phyloP scores from a whole-genome alignment of 768 basidiomycete species.

The Kwoniella pini region DNA sequence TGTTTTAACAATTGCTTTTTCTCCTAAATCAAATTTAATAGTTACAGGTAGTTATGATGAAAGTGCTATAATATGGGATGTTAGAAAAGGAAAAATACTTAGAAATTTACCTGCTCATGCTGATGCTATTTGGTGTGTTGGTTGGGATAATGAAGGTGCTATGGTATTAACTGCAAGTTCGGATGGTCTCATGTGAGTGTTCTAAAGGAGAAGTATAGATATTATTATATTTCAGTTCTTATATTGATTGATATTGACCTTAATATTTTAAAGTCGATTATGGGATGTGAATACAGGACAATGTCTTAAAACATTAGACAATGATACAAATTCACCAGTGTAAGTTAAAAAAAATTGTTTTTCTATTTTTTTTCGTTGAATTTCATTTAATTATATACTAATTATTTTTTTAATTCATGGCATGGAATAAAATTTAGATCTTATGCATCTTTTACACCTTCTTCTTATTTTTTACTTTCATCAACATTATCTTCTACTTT shows the following conservation, averaged over 20 bases:
- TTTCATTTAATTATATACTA: not conserved
- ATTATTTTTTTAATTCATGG: too few relatives aligned
- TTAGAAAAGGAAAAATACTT: constrained; percentile 79
- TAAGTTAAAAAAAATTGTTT: too few relatives aligned
- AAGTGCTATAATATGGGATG: constrained; percentile 95
- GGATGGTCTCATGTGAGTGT: constrained; percentile 92
- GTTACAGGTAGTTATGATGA: constrained; percentile 96
- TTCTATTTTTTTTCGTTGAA: not conserved
- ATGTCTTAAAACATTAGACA: constrained; percentile 93
- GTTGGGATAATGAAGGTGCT: constrained; percentile 92
- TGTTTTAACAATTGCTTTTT: constrained; percentile 91
- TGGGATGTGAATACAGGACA: constrained; percentile 98
- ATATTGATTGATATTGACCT: too few relatives aligned
- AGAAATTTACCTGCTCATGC: constrained; percentile 92
- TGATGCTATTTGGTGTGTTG: constrained; percentile 91
- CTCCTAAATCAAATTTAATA: constrained; percentile 82
- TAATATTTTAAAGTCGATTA: constrained; percentile 79
- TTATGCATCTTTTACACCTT: constrained; percentile 86
- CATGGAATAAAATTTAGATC: too few relatives aligned
- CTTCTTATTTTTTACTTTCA: constrained; percentile 82
- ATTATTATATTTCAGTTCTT: too few relatives aligned
- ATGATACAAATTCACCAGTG: constrained; percentile 87
- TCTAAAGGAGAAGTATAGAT: too few relatives aligned
- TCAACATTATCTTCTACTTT: constrained; percentile 94
- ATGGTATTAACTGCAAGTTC: constrained; percentile 92